These are phyloP conservation scores for Karstenula rhodostoma DNA, from an alignment of 2,329 filamentous ascomycete genomes.

Conservation along the genomic window DNA sequence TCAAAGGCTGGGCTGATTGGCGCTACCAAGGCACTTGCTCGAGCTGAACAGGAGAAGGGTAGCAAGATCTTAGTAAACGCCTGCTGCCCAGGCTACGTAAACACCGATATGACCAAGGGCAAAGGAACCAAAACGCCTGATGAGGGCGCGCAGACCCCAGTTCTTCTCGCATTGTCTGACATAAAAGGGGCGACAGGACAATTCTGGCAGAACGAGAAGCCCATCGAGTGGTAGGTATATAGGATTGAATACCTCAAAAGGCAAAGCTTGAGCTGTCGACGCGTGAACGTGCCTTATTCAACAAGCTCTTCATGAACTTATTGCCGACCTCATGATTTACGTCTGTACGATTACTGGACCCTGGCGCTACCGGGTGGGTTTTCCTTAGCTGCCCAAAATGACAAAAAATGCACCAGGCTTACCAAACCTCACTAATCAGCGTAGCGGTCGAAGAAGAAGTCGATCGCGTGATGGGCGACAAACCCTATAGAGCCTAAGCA, in stretches of 20 bases:
- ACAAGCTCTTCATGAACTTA: not conserved
- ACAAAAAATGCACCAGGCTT: not conserved
- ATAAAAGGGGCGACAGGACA: constrained; percentile 45
- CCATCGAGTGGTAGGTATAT: constrained; percentile 45
- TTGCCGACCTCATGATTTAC: not conserved
- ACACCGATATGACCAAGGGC: constrained; percentile 58
- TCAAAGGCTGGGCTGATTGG: constrained; percentile 57
- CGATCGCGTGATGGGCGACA: constrained; percentile 57
- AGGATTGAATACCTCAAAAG: not conserved
- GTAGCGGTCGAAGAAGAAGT: constrained; percentile 59
- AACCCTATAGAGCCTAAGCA: constrained; percentile 55
- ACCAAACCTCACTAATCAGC: not conserved
- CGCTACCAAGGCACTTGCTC: constrained; percentile 51
- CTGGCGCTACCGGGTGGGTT: not conserved
- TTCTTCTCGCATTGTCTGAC: constrained; percentile 53
- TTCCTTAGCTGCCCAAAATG: not conserved
- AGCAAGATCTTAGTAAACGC: constrained; percentile 49
- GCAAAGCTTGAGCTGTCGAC: not conserved
- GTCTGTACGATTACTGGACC: not conserved
- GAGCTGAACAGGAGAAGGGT: constrained; percentile 43
- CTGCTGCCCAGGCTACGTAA: constrained; percentile 56
- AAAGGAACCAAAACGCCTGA: constrained; percentile 52
- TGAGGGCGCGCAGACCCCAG: constrained; percentile 56
- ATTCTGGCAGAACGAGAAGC: constrained; percentile 53
- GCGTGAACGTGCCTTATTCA: not conserved